Percentiles rank a stretch among this genome's conserved stretches.
phyloP scores from a whole-genome alignment of 129 eudicot species.

The Flaveria sonorensis region DNA sequence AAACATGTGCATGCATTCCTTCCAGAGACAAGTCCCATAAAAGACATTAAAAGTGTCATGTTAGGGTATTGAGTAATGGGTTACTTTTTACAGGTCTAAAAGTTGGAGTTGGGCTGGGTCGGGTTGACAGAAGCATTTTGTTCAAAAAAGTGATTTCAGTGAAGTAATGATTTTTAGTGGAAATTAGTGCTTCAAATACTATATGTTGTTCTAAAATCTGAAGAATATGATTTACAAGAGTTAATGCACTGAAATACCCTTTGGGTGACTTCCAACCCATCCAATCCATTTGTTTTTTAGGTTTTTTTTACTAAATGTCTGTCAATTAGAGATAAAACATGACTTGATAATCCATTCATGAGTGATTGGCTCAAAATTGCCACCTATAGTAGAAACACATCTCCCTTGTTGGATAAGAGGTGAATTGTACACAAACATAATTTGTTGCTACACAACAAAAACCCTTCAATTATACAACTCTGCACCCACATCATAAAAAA shows the following conservation, averaged over 20 bases:
- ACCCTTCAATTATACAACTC: background rate
- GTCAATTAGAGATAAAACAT: background rate
- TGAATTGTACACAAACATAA: background rate
- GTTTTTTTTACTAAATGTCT: too few species aligned
- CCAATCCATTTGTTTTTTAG: background rate
- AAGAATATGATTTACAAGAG: background rate
- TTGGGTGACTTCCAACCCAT: background rate
- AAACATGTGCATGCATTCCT: constrained; percentile 1
- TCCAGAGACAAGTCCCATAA: background rate
- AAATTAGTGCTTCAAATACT: background rate
- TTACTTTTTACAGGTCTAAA: background rate
- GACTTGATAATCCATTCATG: background rate
- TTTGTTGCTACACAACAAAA: background rate
- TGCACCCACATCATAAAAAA: background rate
- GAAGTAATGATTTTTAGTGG: background rate
- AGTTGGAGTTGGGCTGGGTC: background rate
- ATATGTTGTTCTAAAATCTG: background rate
- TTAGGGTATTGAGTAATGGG: background rate
- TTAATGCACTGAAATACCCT: background rate
- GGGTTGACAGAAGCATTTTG: background rate
- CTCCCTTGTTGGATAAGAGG: constrained; percentile 4
- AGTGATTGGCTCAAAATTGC: constrained; percentile 19
- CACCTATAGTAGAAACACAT: background rate
- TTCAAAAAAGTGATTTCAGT: background rate
- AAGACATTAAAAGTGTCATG: constrained; percentile 7